phyloP scores from a whole-genome alignment of 2,329 filamentous ascomycete species.

The Colletotrichum truncatum region DNA sequence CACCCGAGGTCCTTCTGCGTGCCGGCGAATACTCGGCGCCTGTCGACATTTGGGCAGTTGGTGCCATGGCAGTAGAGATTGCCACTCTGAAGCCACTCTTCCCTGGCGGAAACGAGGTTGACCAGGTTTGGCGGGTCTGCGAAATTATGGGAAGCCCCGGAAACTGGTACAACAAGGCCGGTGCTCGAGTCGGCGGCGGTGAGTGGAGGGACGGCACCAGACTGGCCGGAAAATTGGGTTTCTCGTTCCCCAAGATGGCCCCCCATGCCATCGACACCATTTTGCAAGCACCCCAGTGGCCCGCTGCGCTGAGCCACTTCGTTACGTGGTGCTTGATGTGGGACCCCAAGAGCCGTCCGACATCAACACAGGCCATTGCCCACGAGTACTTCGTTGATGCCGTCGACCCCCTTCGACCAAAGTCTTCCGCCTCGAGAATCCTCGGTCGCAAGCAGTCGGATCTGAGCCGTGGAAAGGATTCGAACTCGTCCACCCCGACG shows the following conservation, averaged over 20 bases:
- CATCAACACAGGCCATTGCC: conserved; percentile 90
- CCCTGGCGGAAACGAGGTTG: conserved; percentile 96
- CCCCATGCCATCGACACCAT: conserved; percentile 97
- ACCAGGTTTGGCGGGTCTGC: conserved; percentile 98
- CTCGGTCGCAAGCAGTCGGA: conserved; percentile 92
- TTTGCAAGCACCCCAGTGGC: conserved; percentile 91
- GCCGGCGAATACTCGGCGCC: conserved; percentile 97
- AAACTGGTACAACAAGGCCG: conserved; percentile 96
- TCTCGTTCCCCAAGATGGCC: conserved; percentile 99
- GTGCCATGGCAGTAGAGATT: conserved; percentile 98
- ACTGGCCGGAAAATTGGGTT: conserved; percentile 93
- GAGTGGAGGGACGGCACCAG: conserved; percentile 97
- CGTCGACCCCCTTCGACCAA: conserved; percentile 90
- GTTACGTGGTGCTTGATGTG: conserved; percentile 99
- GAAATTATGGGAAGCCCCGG: conserved; percentile 99
- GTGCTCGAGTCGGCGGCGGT: conserved; percentile 86
- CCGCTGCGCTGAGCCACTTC: conserved; percentile 85
- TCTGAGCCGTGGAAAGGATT: conserved; percentile 74
- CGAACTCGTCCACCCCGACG: conserved; percentile 63
- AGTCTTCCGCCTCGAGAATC: conserved; percentile 85
- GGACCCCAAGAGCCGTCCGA: conserved; percentile 93
- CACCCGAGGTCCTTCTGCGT: conserved; percentile 91
- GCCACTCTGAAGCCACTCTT: conserved; percentile 96
- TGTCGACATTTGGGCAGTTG: conserved; percentile 98
- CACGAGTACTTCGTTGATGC: conserved; percentile 97